Conservation (phyloP, 495 filamentous ascomycete species). For the Chaetomium fimeti region DNA sequence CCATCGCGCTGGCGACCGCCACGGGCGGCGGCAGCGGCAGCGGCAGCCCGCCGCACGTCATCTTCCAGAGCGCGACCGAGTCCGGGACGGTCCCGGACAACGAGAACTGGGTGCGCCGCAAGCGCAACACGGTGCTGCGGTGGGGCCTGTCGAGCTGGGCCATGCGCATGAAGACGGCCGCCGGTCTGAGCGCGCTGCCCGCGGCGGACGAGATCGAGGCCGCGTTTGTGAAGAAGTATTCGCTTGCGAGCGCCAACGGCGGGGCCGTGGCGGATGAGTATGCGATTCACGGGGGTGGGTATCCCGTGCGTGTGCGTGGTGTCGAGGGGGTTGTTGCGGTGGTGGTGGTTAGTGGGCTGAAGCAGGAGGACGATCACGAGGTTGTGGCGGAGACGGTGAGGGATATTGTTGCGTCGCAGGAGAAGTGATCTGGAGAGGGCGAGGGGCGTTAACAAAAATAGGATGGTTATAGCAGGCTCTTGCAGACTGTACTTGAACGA, state of each 20-base stretch:
- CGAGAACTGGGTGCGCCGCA: constrained; percentile 61
- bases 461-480: no score
- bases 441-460: no score
- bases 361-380: constrained; percentile 74
- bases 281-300: constrained; percentile 72
- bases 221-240: constrained; percentile 1
- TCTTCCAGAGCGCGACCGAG: constrained; percentile 48
- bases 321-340: constrained; percentile 73
- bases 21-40: neutral
- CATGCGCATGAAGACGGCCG: constrained; percentile 2
- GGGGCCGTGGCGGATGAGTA: constrained; percentile 40
- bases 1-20: constrained; percentile 3
- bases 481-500: no score
- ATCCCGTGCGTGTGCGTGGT: constrained; percentile 65
- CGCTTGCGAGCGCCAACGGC: constrained; percentile 5
- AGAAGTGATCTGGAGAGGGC: neutral
- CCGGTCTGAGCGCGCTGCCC: constrained; percentile 30
- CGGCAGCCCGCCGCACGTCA: constrained; percentile 41
- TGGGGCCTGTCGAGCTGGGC: constrained; percentile 44
- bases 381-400: constrained; percentile 58
- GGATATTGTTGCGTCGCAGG: constrained; percentile 7
- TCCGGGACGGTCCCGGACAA: constrained; percentile 62
- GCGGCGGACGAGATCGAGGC: constrained; percentile 22
- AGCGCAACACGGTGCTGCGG: constrained; percentile 60
- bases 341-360: constrained; percentile 71